These are phyloP conservation scores for Asterionellopsis glacialis DNA, from an alignment of 108 stramenopile genomes.

Conservation along the genomic window DNA sequence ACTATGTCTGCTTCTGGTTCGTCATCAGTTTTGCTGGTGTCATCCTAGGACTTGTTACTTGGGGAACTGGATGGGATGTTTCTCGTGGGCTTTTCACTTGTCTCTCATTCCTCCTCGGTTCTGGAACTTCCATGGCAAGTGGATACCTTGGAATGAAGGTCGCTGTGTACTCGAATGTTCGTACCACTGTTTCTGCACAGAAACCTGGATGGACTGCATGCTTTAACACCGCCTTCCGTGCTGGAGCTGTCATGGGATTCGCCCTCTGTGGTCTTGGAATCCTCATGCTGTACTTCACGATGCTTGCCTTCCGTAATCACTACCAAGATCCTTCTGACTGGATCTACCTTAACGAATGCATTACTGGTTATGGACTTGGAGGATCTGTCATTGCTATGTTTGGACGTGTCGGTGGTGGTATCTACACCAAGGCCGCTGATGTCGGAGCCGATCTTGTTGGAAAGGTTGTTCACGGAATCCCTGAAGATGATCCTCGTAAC, in stretches of 20 bases:
- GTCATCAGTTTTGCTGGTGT: constrained; percentile 74
- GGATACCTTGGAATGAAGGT: constrained; percentile 98
- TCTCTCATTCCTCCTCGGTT: constrained; percentile 91
- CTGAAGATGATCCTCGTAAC: constrained; percentile 99
- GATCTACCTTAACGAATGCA: constrained; percentile 88
- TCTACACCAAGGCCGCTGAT: constrained; percentile 99
- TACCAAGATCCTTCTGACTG: constrained; percentile 77
- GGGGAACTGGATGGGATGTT: constrained; percentile 84
- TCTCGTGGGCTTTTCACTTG: constrained; percentile 90
- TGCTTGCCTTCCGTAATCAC: constrained; percentile 75
- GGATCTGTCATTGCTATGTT: constrained; percentile 99
- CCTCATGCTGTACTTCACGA: constrained; percentile 82
- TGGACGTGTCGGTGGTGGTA: constrained; percentile 98
- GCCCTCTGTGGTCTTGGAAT: constrained; percentile 92
- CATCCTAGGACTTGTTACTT: constrained; percentile 84
- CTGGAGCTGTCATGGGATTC: constrained; percentile 98
- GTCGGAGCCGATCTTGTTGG: constrained; percentile 99
- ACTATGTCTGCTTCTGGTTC: constrained; percentile 92
- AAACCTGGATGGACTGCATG: constrained; percentile 80
- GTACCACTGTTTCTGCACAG: constrained; percentile 91
- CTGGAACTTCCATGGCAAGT: constrained; percentile 80
- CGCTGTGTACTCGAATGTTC: constrained; percentile 94
- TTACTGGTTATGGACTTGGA: constrained; percentile 97
- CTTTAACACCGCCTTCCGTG: constrained; percentile 97
- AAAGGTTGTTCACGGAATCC: constrained; percentile 98